Evolutionary conservation across 2,329 filamentous ascomycete genomes (phyloP), one percentile per base, ranked within the genome.

Genomic region (Diaporthe sp.): DNA sequence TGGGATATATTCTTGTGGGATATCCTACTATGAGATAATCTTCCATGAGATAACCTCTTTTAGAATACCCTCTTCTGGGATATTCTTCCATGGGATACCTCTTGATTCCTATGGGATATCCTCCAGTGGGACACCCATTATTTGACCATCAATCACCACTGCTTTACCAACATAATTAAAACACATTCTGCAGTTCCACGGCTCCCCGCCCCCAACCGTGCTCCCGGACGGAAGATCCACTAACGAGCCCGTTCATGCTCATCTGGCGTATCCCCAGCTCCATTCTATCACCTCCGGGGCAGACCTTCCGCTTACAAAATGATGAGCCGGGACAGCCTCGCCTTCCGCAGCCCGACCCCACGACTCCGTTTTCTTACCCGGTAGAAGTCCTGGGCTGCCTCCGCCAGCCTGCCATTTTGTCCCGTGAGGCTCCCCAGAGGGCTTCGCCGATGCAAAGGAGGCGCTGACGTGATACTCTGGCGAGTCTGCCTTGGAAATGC

Each of bases 241-340:
- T 15, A 3, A 19, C 10, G 3, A 22, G 46, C 4, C 12, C 9
- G 8, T 37, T 19, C 57, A 8, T 13, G 28, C 22, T 28, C 57
- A 71, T 19, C 25, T 17, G 17, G 70, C 74, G 15, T 53, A 72
- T 4, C 70, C 70, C 51, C 67, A 73, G 28, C 74, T 73, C 74
- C 74, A 75, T n/a, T 73, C 37, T 19, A 55, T n/a, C 22, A 55
- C 44, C 28, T 51, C 58, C 7, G 55, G 44, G 4, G 44, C 19
- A 17, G 49, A 22, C 19, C 51, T 62, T n/a, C 42, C 55, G 0
- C 13, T 1, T 13, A 28, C 28, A 51, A 44, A 3, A 31, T 39
- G 67, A 31, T 39, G 67, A 28, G 37, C 3, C 17, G 25, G 51
- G 17, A 4, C 25, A 13, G 42, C 61, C 6, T 17, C 17, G 17